Evolutionary conservation across 371 early-diverging fungal genomes (phyloP), one percentile per base, ranked within the genome.

Genomic region (Batkoa obscura): DNA sequence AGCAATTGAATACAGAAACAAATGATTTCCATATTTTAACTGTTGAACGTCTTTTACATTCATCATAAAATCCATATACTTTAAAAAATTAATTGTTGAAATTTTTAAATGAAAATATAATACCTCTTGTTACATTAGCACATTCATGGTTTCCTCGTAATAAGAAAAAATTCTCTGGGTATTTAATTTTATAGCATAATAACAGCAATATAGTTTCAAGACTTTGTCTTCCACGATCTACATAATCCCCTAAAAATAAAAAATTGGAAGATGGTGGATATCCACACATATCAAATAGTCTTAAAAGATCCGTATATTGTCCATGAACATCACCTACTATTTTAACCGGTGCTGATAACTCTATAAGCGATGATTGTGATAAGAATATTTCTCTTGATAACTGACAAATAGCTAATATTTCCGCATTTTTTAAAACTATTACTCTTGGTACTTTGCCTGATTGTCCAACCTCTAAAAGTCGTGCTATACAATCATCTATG

Each of bases 11-110:
- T 56, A 81, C 80, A 66, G 90, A 86, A 17, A 90, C 79, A 63
- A 94, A 92, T 3, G 84, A 81, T 67, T 89, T 88, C 92, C 88
- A 98, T 60, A 90, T 71, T 66, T 90, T 89, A 66, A 87, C 84
- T 68, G 83, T 87, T 70, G 91, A 90, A 56, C 93, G 74, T 56
- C 91, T 15, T 73, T 69, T 79, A 80, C 97, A 97, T 77, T 98
- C 99, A 64, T 97, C 99, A 64, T 92, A 98, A 68, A 98, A 98
- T 4, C 99, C 99, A 65, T 98, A 98, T 59, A 96, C 91, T 55
- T 23, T 12, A 30, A 43, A 55, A 12, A 4, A 43, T n/a, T n/a
- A n/a, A n/a, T n/a, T n/a, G n/a, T 10, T 43, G n/a, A 6, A 39
- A 43, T n/a, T 23, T 2, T 2, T 30, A 43, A 43, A 43, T 31